phyloP scores from a whole-genome alignment of 306 rosid species.

The Sesbania bispinosa region DNA sequence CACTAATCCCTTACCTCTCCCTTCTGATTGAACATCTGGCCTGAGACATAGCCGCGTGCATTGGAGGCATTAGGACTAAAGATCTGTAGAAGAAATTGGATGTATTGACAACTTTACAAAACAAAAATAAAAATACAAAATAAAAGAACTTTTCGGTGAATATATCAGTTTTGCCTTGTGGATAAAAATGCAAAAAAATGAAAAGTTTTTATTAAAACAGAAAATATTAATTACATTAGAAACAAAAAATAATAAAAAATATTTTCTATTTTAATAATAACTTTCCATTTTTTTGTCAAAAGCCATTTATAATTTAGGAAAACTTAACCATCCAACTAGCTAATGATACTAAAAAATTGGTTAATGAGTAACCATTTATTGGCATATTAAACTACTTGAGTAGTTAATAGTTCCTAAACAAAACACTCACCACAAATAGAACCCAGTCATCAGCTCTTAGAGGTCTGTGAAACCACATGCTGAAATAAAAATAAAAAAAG shows the following conservation, averaged over 20 bases:
- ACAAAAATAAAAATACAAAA: not conserved
- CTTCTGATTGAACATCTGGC: slow-evolving; percentile 76
- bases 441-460: slow-evolving; percentile 93
- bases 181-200: no score
- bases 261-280: no score
- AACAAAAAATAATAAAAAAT: no score
- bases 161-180: no score
- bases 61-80: slow-evolving; percentile 47
- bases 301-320: not conserved
- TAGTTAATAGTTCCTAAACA: slow-evolving; percentile 1
- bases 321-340: not conserved
- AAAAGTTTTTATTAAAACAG: no score
- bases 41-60: slow-evolving; percentile 67
- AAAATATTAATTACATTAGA: no score
- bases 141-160: not conserved
- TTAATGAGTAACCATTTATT: slow-evolving; percentile 3
- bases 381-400: not conserved
- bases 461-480: slow-evolving; percentile 91
- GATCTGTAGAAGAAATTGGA: slow-evolving; percentile 44
- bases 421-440: slow-evolving; percentile 62
- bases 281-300: no score
- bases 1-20: slow-evolving; percentile 91
- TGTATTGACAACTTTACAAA: slow-evolving; percentile 25
- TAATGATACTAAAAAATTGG: not conserved
- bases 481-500: slow-evolving; percentile 32